Evolutionary conservation across 1,139 yeast genomes (phyloP).

Genomic region (Candida sanyaensis): DNA sequence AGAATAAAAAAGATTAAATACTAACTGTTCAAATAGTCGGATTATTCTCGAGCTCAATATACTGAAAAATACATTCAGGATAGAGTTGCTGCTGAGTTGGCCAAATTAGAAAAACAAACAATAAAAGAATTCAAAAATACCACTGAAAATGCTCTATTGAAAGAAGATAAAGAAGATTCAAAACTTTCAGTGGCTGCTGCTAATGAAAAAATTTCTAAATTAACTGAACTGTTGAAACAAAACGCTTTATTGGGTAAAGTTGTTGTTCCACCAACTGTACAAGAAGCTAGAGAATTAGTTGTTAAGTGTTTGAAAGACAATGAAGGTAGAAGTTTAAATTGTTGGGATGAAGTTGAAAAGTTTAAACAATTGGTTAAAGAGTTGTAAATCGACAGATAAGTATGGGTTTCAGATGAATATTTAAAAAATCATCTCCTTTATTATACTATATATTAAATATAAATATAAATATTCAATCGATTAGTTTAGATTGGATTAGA

Average conservation of each 20-base stretch:
- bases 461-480: not conserved
- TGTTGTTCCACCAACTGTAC: conserved; percentile 30
- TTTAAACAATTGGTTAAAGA: conserved; percentile 58
- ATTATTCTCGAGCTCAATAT: conserved; percentile 78
- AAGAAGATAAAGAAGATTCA: conserved; percentile 20
- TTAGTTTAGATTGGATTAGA: too few species aligned
- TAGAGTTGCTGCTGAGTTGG: conserved; percentile 67
- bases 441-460: not conserved
- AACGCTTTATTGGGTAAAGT: conserved; percentile 47
- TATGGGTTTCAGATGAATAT: conserved; percentile 1
- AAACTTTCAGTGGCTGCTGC: conserved; percentile 29
- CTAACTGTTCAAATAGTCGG: conserved; percentile 48
- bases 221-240: conserved; percentile 50
- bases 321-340: conserved; percentile 74
- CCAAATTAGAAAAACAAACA: conserved; percentile 62
- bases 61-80: conserved; percentile 79
- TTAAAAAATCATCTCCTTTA: not conserved
- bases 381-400: conserved; percentile 11
- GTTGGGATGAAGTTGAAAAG: conserved; percentile 82
- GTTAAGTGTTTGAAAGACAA: conserved; percentile 68
- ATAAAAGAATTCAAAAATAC: conserved; percentile 55
- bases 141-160: conserved; percentile 44
- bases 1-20: conserved; percentile 9
- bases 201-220: conserved; percentile 41
- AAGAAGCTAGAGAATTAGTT: conserved; percentile 56